These are phyloP conservation scores for Penicillium sp. DNA, from an alignment of 2,329 filamentous ascomycete species.

Conservation along the genomic window DNA sequence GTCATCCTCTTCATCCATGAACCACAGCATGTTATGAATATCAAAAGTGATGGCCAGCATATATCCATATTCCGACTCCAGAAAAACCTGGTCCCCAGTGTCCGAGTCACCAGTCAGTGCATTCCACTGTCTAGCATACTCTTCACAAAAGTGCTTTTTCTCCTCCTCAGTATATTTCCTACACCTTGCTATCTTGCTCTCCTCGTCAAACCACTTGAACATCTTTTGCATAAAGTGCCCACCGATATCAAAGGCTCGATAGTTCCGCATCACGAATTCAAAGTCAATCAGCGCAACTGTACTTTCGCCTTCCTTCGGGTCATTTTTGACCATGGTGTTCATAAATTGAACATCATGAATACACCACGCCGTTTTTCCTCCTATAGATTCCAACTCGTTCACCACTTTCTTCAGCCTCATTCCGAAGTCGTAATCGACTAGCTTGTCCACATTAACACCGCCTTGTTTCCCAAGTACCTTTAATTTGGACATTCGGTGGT, in stretches of 20 bases:
- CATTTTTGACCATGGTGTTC: conserved; percentile 22
- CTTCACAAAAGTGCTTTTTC: conserved; percentile 23
- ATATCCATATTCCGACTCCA: conserved; percentile 21
- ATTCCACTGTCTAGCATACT: conserved; percentile 24
- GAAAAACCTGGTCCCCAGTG: conserved; percentile 19
- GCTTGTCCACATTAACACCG: conserved; percentile 18
- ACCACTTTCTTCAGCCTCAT: conserved; percentile 9
- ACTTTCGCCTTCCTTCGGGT: conserved; percentile 14
- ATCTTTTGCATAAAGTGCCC: conserved; percentile 27
- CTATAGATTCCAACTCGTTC: conserved; percentile 12
- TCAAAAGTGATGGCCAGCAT: conserved; percentile 23
- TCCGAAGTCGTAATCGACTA: conserved; percentile 23
- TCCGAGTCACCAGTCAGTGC: conserved; percentile 19
- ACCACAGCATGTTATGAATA: conserved; percentile 25
- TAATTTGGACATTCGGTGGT: conserved; percentile 18
- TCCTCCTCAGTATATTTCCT: conserved; percentile 20
- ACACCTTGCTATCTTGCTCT: conserved; percentile 19
- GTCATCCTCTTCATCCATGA: conserved; percentile 19
- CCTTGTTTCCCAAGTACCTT: conserved; percentile 19
- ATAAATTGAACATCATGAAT: conserved; percentile 26
- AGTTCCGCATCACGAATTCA: conserved; percentile 23
- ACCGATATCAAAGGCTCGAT: conserved; percentile 23
- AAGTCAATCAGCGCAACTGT: conserved; percentile 21
- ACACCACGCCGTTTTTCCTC: conserved; percentile 19
- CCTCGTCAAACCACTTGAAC: conserved; percentile 26